Evolutionary conservation across 202 grass and related monocot genomes (phyloP).

Genomic region (Schoenoplectus tabernaemontani): DNA sequence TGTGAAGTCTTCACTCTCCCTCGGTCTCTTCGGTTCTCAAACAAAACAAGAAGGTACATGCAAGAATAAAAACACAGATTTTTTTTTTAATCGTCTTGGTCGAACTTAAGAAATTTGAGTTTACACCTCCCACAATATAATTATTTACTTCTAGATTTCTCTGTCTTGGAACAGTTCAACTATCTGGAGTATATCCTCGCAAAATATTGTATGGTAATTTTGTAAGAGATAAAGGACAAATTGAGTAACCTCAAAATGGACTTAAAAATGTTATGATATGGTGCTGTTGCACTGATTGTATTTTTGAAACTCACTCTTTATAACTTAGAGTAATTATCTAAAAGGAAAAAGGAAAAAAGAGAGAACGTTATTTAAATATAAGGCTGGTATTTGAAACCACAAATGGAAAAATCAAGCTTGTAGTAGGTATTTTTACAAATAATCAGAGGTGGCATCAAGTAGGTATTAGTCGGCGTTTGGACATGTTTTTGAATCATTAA

Average conservation of each 20-base stretch:
- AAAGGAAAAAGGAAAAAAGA: neutral
- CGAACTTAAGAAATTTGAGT: neutral
- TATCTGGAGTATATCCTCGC: neutral
- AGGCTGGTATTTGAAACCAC: neutral
- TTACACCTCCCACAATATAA: neutral
- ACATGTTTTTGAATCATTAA: too few relatives aligned
- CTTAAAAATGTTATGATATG: neutral
- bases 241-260: neutral
- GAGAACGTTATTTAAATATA: neutral
- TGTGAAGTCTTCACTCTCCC: constrained; percentile 1
- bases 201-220: neutral
- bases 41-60: constrained; percentile 24
- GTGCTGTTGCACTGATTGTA: too few relatives aligned
- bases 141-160: neutral
- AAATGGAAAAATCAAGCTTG: neutral
- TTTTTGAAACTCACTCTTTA: too few relatives aligned
- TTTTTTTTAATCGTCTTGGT: too few relatives aligned
- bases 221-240: neutral
- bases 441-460: too few relatives aligned
- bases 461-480: too few relatives aligned
- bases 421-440: neutral
- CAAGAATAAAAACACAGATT: neutral
- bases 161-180: neutral
- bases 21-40: constrained; percentile 25
- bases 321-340: too few relatives aligned